Percentiles rank a stretch among this genome's conserved stretches.
phyloP scores from a whole-genome alignment of 2,329 filamentous ascomycete species.

The Hymenoscyphus fraxineus region DNA sequence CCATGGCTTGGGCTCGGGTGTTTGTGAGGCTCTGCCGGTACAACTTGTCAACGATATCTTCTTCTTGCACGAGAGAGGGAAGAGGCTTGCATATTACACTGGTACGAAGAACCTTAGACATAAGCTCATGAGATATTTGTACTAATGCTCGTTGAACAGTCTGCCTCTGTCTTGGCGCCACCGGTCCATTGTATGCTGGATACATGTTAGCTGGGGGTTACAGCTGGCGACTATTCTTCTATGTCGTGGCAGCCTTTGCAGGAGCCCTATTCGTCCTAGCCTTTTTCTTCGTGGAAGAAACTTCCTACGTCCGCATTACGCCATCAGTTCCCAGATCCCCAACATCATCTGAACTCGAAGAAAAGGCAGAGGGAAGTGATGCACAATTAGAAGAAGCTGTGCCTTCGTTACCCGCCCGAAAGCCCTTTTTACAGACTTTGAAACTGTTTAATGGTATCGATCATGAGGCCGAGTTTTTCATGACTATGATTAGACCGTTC shows the following conservation, averaged over 20 bases:
- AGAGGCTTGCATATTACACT: constrained; percentile 58
- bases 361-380: constrained; percentile 19
- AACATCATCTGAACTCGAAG: constrained; percentile 10
- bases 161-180: constrained; percentile 52
- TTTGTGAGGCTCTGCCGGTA: constrained; percentile 35
- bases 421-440: constrained; percentile 41
- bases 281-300: constrained; percentile 59
- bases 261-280: constrained; percentile 38
- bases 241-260: constrained; percentile 55
- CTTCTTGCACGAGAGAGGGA: constrained; percentile 45
- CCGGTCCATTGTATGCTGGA: constrained; percentile 54
- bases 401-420: constrained; percentile 35
- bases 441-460: constrained; percentile 43
- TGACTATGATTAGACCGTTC: constrained; percentile 44
- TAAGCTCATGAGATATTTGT: neutral
- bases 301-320: constrained; percentile 44
- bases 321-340: constrained; percentile 19
- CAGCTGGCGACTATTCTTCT: constrained; percentile 60
- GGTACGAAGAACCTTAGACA: constrained; percentile 30
- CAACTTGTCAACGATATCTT: constrained; percentile 43
- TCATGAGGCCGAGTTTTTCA: constrained; percentile 42
- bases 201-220: constrained; percentile 58
- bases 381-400: constrained; percentile 30
- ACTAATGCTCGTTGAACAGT: constrained; percentile 34
- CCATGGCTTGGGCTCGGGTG: constrained; percentile 28